Percentiles rank a stretch among this genome's conserved stretches.
These are phyloP conservation scores for Fraxinus latifolia DNA, from an alignment of 305 asterid species.

Conservation along the genomic window DNA sequence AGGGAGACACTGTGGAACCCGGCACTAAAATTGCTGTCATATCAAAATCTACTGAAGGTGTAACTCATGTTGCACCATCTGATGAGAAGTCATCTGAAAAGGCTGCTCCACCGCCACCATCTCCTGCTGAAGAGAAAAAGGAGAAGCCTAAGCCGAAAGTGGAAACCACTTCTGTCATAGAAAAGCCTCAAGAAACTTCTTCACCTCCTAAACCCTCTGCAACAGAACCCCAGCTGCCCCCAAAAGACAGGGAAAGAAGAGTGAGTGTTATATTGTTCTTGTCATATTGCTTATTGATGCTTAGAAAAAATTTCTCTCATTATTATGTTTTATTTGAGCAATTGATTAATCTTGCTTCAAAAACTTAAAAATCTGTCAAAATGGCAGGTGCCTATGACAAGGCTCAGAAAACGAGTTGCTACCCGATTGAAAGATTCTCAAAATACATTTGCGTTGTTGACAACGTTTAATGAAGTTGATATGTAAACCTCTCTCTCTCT, in stretches of 20 bases:
- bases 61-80: conserved; percentile 74
- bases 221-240: conserved; percentile 92
- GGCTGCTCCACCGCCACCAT: conserved; percentile 47
- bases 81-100: conserved; percentile 71
- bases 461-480: conserved; percentile 97
- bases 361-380: conserved; percentile 19
- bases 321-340: not conserved
- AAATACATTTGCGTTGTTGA: conserved; percentile 90
- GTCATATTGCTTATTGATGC: not conserved
- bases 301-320: not conserved
- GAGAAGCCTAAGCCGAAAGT: conserved; percentile 45
- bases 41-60: conserved; percentile 89
- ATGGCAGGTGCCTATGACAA: conserved; percentile 91
- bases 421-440: conserved; percentile 96
- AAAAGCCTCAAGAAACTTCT: conserved; percentile 53
- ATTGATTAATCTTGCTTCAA: not conserved
- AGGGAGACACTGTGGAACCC: conserved; percentile 98
- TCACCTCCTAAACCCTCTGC: conserved; percentile 62
- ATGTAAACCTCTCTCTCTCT: conserved; percentile 54
- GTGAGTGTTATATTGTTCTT: conserved; percentile 39
- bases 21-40: conserved; percentile 89
- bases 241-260: conserved; percentile 93
- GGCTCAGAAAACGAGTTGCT: conserved; percentile 92
- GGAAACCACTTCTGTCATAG: conserved; percentile 46
- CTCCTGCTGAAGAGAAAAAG: conserved; percentile 52